A percentile compares a stretch with the other conserved stretches of the same genome.
phyloP scores from a whole-genome alignment of 345 rosid genomes.

The Microcos paniculata region DNA sequence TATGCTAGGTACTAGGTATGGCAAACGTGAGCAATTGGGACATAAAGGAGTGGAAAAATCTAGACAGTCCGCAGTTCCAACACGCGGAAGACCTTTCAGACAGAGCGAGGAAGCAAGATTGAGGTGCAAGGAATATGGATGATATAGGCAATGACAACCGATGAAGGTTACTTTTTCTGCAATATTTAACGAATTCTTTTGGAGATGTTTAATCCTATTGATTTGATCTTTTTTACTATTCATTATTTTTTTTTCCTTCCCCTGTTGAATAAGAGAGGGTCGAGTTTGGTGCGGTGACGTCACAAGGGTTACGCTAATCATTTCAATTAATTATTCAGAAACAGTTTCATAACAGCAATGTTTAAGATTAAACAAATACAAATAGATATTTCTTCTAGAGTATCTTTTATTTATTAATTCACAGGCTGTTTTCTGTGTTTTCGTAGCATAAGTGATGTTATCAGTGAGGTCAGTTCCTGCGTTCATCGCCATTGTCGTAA shows the following conservation, averaged over 20 bases:
- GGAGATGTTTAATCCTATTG: not conserved
- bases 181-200: not conserved
- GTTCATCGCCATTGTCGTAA: not conserved
- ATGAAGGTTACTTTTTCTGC: not conserved
- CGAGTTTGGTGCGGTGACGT: not conserved
- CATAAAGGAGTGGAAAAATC: not conserved
- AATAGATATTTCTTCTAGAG: not conserved
- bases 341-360: not conserved
- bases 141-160: too few relatives aligned
- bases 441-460: not conserved
- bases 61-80: not conserved
- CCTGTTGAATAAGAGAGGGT: not conserved
- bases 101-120: constrained; percentile 1
- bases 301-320: not conserved
- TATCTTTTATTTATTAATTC: not conserved
- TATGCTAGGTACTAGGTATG: constrained; percentile 7
- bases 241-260: too few relatives aligned
- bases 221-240: not conserved
- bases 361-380: not conserved
- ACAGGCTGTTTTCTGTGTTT: not conserved
- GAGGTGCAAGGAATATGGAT: not conserved
- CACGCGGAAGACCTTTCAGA: not conserved
- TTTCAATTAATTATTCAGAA: not conserved
- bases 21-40: not conserved
- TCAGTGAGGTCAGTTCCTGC: not conserved